Base-by-base conservation (phyloP, 768 basidiomycete genomes). In the Sporobolomyces pararoseus region DNA sequence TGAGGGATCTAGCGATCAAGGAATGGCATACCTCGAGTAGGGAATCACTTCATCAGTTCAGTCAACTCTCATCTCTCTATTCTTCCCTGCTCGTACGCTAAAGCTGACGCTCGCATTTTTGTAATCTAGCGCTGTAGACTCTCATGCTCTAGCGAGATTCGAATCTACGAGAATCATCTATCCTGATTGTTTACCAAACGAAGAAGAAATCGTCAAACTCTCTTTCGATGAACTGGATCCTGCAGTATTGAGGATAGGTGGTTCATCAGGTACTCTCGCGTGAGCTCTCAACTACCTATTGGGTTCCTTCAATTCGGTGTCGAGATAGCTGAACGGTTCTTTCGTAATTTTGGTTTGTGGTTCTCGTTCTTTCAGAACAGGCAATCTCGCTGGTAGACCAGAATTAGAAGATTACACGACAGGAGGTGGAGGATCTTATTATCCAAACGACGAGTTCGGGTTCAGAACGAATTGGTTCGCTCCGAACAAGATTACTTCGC, bases 401-500 rank as follows among this genome's bases (percentile, higher is more conserved):
- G 72, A 12, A 66, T 54, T 1, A 68, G 72, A 3, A 34, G 47
- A 19, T 34, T 70, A 16, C 44, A 44, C 1, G 29, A 13, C 27
- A 49, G 32, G 34, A 12, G 32, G 10, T 19, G 7, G 25, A 31
- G 39, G 29, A 25, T 64, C n/a, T n/a, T n/a, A 61, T 31, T 73
- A 52, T n/a, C 72, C 72, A 9, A 70, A 70, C 65, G 72, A 73
- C 65, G 72, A 70, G 53, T 52, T 70, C 12, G 57, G 62, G 6
- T 73, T 62, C 51, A 50, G 72, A 17, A 73, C 62, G 12, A 57
- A 53, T 37, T 70, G 68, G 68, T 44, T 42, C 51, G 55, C 65
- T n/a, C 55, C 65, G 46, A 42, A 46, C 34, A 57, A 58, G 39
- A 62, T 73, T 46, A 73, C 72, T 0, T 54, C 51, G 0, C 46